Evolutionary conservation across 2,329 filamentous ascomycete species (phyloP).

Genomic region (Fusarium metavorans): DNA sequence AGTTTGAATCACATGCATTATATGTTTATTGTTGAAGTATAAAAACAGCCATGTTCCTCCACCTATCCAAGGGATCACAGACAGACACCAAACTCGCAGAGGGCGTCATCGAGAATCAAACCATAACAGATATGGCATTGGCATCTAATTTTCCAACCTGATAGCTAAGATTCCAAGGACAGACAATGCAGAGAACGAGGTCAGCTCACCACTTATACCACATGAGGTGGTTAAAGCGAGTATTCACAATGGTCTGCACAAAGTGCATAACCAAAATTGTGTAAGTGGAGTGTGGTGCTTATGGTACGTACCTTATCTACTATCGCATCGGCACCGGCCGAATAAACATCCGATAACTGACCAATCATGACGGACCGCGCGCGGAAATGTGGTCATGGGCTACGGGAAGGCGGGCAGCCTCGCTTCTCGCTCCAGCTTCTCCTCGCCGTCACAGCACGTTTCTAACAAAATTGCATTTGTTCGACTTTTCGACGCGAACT

Average conservation of each 20-base stretch:
- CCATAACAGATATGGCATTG: too few species aligned
- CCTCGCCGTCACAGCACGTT: conserved; percentile 41
- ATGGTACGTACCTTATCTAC: conserved; percentile 14
- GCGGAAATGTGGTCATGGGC: conserved; percentile 48
- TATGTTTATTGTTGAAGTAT: too few species aligned
- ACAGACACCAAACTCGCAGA: too few species aligned
- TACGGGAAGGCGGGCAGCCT: conserved; percentile 48
- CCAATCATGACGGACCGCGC: conserved; percentile 35
- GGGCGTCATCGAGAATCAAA: too few species aligned
- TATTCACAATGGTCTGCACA: neutral
- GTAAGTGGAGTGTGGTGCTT: neutral
- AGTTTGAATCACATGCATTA: too few species aligned
- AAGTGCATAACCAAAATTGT: neutral
- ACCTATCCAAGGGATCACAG: too few species aligned
- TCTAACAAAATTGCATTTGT: conserved; percentile 39
- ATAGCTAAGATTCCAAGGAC: too few species aligned
- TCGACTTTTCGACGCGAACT: conserved; percentile 20
- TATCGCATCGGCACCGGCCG: conserved; percentile 36
- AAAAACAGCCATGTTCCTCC: too few species aligned
- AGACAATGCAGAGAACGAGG: too few species aligned
- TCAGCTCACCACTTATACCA: neutral
- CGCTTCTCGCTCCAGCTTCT: conserved; percentile 45
- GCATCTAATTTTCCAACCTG: too few species aligned
- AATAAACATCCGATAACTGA: conserved; percentile 34
- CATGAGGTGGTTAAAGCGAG: neutral